Evolutionary conservation across 2,329 filamentous ascomycete genomes (phyloP).

Genomic region (Dichotomopilus funicola): DNA sequence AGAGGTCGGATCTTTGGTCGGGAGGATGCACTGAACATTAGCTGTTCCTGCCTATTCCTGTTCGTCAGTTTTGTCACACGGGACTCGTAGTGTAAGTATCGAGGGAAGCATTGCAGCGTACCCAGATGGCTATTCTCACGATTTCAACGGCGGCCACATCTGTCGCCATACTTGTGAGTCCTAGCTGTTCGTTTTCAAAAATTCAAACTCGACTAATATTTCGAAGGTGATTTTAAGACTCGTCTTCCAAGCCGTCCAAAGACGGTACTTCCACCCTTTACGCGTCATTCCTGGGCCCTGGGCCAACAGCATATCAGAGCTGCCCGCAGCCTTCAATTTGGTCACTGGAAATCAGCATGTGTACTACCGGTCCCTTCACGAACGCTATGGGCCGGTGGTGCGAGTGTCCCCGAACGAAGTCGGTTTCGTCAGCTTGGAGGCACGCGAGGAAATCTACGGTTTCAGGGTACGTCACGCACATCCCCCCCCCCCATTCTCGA

Average conservation of each 20-base stretch:
- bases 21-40: no score
- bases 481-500: background rate
- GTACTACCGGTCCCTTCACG: conserved; percentile 1
- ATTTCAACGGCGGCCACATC: background rate
- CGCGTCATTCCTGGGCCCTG: background rate
- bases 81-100: background rate
- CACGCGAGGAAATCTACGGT: conserved; percentile 1
- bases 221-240: background rate
- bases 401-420: background rate
- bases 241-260: background rate
- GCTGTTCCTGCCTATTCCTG: no score
- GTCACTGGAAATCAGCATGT: background rate
- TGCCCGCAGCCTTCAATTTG: background rate
- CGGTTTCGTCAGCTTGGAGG: background rate
- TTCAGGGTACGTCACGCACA: background rate
- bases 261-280: background rate
- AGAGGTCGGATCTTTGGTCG: no score
- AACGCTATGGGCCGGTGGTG: background rate
- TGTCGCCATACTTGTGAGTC: background rate
- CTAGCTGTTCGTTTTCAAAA: background rate
- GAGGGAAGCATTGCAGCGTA: background rate
- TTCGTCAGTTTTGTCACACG: background rate
- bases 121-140: background rate
- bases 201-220: background rate
- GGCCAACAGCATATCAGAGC: background rate